Evolutionary conservation across 2,329 filamentous ascomycete genomes (phyloP).

Genomic region (Neofusicoccum kwambonambiense): DNA sequence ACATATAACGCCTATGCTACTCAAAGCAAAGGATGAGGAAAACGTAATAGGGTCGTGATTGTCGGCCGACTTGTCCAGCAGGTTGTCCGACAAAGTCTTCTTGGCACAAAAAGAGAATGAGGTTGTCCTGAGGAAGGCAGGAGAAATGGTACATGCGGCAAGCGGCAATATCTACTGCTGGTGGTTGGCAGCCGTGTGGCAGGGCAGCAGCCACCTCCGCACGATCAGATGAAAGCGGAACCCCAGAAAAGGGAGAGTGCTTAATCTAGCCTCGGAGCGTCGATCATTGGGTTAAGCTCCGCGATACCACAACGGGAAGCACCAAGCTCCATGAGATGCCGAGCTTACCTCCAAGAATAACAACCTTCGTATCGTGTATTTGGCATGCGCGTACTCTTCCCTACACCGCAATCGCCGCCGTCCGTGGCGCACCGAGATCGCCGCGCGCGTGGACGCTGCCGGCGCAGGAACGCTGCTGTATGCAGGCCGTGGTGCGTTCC

Average conservation of each 20-base stretch:
- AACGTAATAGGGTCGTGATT: neutral
- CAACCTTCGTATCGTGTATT: neutral
- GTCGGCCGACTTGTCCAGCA: neutral
- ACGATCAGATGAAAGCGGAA: neutral
- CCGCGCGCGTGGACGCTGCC: neutral
- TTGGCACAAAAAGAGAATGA: neutral
- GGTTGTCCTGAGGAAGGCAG: neutral
- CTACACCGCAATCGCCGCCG: neutral
- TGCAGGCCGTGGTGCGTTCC: too few species aligned
- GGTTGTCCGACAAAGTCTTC: neutral
- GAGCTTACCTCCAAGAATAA: neutral
- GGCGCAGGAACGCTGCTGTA: neutral
- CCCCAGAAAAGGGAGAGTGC: neutral
- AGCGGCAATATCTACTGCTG: neutral
- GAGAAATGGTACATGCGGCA: neutral
- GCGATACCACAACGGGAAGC: neutral
- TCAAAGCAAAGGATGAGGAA: neutral
- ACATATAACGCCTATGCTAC: neutral
- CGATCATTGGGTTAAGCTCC: neutral
- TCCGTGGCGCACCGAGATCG: neutral
- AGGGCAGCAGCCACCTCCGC: constrained; percentile 2
- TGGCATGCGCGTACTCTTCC: neutral
- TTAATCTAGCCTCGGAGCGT: neutral
- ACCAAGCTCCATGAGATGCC: neutral
- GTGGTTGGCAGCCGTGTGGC: neutral